A percentile compares a stretch with the other conserved stretches of the same genome.
phyloP scores from a whole-genome alignment of 1,284 basidiomycete genomes.

The Ustilago bromivora region DNA sequence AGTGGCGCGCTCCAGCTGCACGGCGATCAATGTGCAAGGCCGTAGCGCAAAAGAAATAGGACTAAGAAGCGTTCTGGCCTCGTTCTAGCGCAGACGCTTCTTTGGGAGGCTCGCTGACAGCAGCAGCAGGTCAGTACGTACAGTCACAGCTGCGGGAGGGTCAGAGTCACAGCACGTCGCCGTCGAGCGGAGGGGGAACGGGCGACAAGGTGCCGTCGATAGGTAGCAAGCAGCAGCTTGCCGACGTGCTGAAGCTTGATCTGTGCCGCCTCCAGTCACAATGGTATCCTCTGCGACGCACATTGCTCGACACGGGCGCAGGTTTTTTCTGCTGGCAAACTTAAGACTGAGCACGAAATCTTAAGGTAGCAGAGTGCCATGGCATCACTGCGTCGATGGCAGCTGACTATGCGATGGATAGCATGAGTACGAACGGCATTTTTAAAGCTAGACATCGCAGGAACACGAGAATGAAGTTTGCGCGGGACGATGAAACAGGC shows the following conservation, averaged over 20 bases:
- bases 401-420: not conserved
- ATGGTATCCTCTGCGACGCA: not conserved
- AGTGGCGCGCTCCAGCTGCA: conserved; percentile 8
- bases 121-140: not conserved
- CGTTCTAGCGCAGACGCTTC: not conserved
- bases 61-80: conserved; percentile 13
- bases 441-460: not conserved
- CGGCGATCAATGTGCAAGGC: not conserved
- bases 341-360: not conserved
- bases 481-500: conserved; percentile 13
- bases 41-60: not conserved
- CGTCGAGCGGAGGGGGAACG: not conserved
- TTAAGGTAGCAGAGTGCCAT: no score
- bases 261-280: not conserved
- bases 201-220: not conserved
- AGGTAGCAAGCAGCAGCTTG: not conserved
- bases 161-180: no score
- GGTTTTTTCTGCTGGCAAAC: no score
- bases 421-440: not conserved
- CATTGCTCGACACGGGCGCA: not conserved
- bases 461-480: not conserved
- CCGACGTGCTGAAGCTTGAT: not conserved
- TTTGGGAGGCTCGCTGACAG: not conserved
- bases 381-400: not conserved
- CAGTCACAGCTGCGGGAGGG: not conserved